These are phyloP conservation scores for Penicillium riverlandense DNA, from an alignment of 495 filamentous ascomycete genomes.

Conservation along the genomic window DNA sequence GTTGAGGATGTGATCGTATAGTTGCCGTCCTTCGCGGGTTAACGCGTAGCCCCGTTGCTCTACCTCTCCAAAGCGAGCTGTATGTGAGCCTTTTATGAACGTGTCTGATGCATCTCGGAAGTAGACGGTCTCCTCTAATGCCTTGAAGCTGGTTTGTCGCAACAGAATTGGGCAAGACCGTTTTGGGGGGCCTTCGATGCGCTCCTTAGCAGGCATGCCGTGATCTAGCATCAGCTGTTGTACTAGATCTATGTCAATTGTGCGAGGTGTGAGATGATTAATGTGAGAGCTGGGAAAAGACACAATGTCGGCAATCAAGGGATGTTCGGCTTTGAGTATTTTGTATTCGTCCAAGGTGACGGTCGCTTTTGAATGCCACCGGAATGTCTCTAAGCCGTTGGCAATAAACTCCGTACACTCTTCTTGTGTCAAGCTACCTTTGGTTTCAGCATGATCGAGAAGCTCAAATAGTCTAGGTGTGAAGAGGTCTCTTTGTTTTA, in stretches of 20 bases:
- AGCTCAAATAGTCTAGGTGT: slow-evolving; percentile 19
- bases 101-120: slow-evolving; percentile 13
- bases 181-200: slow-evolving; percentile 34
- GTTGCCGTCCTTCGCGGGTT: slow-evolving; percentile 26
- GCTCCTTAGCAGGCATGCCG: slow-evolving; percentile 30
- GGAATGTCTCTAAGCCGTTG: slow-evolving; percentile 29
- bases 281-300: slow-evolving; percentile 35
- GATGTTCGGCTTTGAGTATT: slow-evolving; percentile 27
- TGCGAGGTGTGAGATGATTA: slow-evolving; percentile 39
- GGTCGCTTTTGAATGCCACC: slow-evolving; percentile 31
- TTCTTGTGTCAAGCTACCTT: slow-evolving; percentile 8
- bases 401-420: slow-evolving; percentile 24
- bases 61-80: slow-evolving; percentile 37
- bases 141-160: slow-evolving; percentile 38
- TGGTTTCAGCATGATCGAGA: slow-evolving; percentile 14
- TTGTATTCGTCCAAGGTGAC: slow-evolving; percentile 31
- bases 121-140: slow-evolving; percentile 29
- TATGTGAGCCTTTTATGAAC: slow-evolving; percentile 27
- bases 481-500: slow-evolving; percentile 31
- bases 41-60: slow-evolving; percentile 37
- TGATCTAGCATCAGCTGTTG: slow-evolving; percentile 23
- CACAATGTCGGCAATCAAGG: slow-evolving; percentile 35
- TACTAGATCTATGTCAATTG: slow-evolving; percentile 35
- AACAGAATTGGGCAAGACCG: slow-evolving; percentile 29
- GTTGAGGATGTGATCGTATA: slow-evolving; percentile 32